phyloP scores from a whole-genome alignment of 306 rosid species.

The Lotus japonicus region DNA sequence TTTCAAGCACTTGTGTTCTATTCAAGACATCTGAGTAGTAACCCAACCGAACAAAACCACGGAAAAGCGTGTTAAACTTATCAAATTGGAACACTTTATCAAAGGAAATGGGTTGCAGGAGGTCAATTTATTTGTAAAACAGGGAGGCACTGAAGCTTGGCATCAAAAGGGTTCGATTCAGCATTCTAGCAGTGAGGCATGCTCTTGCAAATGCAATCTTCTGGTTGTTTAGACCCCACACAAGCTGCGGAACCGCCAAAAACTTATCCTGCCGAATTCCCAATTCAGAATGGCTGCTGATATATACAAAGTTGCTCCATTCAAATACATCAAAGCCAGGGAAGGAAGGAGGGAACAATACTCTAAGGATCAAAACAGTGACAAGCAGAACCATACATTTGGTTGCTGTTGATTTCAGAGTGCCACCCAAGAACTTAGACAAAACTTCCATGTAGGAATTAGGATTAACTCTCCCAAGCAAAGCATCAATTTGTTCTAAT shows the following conservation, averaged over 20 bases:
- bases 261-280: conserved; percentile 53
- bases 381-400: conserved; percentile 56
- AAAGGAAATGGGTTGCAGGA: conserved; percentile 62
- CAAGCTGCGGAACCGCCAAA: conserved; percentile 78
- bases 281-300: conserved; percentile 20
- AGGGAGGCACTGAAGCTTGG: conserved; percentile 91
- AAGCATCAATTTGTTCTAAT: conserved; percentile 3
- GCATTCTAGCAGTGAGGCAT: conserved; percentile 77
- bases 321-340: conserved; percentile 33
- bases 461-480: conserved; percentile 25
- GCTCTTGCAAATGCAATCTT: conserved; percentile 91
- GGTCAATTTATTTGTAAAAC: conserved; percentile 80
- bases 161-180: conserved; percentile 81
- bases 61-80: conserved; percentile 57
- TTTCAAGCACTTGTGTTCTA: conserved; percentile 42
- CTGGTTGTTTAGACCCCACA: conserved; percentile 94
- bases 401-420: conserved; percentile 44
- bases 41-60: conserved; percentile 60
- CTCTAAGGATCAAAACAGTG: conserved; percentile 51
- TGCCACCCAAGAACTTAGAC: conserved; percentile 30
- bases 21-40: conserved; percentile 37
- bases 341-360: conserved; percentile 40
- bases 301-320: conserved; percentile 33
- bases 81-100: conserved; percentile 71
- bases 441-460: conserved; percentile 55